Evolutionary conservation across 75 land plant species (phyloP), one percentile per base, ranked within the genome.

Genomic region (Picea sitchensis): DNA sequence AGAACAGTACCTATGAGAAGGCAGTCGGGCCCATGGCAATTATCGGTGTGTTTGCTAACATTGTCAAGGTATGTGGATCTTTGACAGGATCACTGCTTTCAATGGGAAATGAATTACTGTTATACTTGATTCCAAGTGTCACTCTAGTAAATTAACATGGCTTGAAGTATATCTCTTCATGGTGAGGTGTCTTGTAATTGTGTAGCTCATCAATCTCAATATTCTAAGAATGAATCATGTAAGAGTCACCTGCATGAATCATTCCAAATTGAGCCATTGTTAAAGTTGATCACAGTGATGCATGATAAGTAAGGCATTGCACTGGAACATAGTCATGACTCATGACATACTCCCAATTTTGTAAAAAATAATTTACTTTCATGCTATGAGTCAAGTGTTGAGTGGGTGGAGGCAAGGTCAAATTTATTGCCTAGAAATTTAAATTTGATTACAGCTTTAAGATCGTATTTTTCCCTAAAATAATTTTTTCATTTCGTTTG

Each of bases 1-100:
- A 91, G 36, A 82, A 89, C 59, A 65, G 78, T 64, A 82, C 89
- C 59, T 91, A 85, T 59, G 80, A n/a, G 36, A 91, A 89, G 73
- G 58, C 77, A 63, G 93, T 83, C 68, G 83, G 83, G 64, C 83
- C 91, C 23, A 83, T 91, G 84, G 88, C 86, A 54, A 78, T 91
- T 76, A 80, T 91, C 57, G 80, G 89, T 80, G 74, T 78, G 8
- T 91, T 84, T 77, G 73, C 82, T 12, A 82, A 85, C 60, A 87
- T 91, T 72, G 87, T 89, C 69, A 81, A 87, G 91, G 93, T 89
- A 69, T n/a, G 2, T 20, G 51, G 21, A 69, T 69, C 73, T 41
- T 65, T 32, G 15, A 65, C 18, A 65, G 69, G 5, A 65, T 32
- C 34, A 32, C 9, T 47, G 0, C 54, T 47, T 47, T 47, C 6